Base-by-base conservation (phyloP, 495 filamentous ascomycete species). In the Neurospora hispaniola region DNA sequence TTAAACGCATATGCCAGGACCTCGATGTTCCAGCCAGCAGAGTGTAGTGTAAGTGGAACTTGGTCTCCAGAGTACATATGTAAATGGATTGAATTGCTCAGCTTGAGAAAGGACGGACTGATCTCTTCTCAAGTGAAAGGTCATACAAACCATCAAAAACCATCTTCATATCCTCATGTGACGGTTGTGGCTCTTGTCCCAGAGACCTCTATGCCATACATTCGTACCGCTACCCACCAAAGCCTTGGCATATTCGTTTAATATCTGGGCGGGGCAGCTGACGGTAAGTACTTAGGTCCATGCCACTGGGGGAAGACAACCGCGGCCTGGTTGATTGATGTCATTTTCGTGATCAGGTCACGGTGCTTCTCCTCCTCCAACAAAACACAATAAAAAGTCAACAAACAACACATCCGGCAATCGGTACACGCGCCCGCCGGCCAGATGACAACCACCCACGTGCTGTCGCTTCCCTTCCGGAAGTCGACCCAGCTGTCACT, bases 401-500 rank as follows among this genome's bases (percentile, higher is more conserved):
- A 59, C 23, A 59, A 39, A 23, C 48, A 59, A 31, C 54, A 39
- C 39, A 39, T 39, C 39, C 39, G 39, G 39, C 7, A 39, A 39
- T 8, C 9, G 6, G 6, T 39, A 39, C 39, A 39, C 39, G 6
- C 20, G 27, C 27, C 27, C 27, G 27, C 54, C 7, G 68, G n/a
- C 46, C 44, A 35, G 18, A 71, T 46, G 43, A 71, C 46, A 9
- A 81, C 77, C 41, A 72, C 74, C 76, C 86, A 85, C 75, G 82
- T 88, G 73, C 81, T 89, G 71, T 84, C 82, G 74, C 81, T 99
- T 74, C 94, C 94, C 5, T 99, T 99, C 82, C 94, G 96, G 74
- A 91, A 89, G 75, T 94, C 94, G 54, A 88, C 91, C 75, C 82
- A 89, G 41, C 86, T 97, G 70, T 90, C 90, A 72, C 86, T 98